Percentiles rank a stretch among this genome's conserved stretches.
Conservation (phyloP, 768 basidiomycete species). For the Fibroporia radiculosa region DNA sequence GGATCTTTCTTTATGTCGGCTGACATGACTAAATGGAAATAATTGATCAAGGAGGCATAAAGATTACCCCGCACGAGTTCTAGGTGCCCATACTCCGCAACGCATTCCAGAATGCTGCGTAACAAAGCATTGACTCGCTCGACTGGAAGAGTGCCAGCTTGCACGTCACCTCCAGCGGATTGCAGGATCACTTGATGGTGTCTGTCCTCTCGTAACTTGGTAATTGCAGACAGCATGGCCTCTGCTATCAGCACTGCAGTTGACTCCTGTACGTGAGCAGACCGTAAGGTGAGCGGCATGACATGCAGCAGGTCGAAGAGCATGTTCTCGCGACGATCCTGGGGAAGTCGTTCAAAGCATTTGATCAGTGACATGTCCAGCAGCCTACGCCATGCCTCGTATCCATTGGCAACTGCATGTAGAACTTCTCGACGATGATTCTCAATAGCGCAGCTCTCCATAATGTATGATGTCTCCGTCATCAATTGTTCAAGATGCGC, state of each 20-base stretch:
- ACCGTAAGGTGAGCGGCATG: conserved; percentile 62
- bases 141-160: conserved; percentile 64
- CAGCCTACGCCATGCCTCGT: conserved; percentile 79
- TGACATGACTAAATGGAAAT: conserved; percentile 60
- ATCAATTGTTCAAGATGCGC: conserved; percentile 60
- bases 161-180: conserved; percentile 53
- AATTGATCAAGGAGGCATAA: conserved; percentile 89
- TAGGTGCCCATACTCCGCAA: conserved; percentile 67
- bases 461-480: conserved; percentile 63
- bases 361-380: conserved; percentile 82
- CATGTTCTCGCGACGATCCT: conserved; percentile 80
- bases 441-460: conserved; percentile 80
- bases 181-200: conserved; percentile 63
- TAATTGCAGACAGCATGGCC: conserved; percentile 70
- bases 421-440: conserved; percentile 82
- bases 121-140: conserved; percentile 75
- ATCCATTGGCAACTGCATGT: conserved; percentile 59
- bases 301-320: conserved; percentile 86
- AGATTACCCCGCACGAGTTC: conserved; percentile 90
- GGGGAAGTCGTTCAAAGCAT: conserved; percentile 76
- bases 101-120: conserved; percentile 64
- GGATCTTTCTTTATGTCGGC: conserved; percentile 9
- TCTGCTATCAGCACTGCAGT: conserved; percentile 83
- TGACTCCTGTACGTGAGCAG: conserved; percentile 55
- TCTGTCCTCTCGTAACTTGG: conserved; percentile 81